phyloP scores from a whole-genome alignment of 1,284 basidiomycete species.

The Boletus mariae region DNA sequence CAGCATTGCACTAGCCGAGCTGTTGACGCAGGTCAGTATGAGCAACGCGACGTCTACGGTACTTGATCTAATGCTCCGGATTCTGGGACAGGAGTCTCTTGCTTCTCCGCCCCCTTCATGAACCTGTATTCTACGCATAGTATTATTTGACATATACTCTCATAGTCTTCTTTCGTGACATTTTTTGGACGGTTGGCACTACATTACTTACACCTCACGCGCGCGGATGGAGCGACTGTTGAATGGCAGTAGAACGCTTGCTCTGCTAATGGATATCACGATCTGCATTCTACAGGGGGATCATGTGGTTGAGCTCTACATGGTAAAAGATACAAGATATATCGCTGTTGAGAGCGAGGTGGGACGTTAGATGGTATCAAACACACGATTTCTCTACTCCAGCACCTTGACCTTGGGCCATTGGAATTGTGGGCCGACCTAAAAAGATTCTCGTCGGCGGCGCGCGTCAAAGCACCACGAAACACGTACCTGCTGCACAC shows the following conservation, averaged over 20 bases:
- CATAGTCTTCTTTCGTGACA: conserved; percentile 12
- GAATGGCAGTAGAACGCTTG: conserved; percentile 19
- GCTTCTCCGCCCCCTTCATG: conserved; percentile 56
- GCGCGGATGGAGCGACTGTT: conserved; percentile 14
- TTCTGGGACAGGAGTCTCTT: conserved; percentile 50
- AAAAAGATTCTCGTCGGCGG: background rate
- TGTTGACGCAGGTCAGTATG: conserved; percentile 55
- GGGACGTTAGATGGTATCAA: conserved; percentile 8
- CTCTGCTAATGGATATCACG: conserved; percentile 22
- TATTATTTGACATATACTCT: conserved; percentile 18
- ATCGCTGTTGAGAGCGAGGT: conserved; percentile 44
- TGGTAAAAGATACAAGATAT: conserved; percentile 29
- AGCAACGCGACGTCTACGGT: conserved; percentile 10
- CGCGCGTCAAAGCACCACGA: background rate
- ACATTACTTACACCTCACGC: conserved; percentile 24
- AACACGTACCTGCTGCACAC: conserved; percentile 73
- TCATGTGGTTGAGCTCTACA: conserved; percentile 18
- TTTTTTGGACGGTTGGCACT: conserved; percentile 15
- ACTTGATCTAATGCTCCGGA: conserved; percentile 32
- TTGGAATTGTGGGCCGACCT: conserved; percentile 76
- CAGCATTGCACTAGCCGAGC: conserved; percentile 42
- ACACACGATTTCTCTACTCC: conserved; percentile 31
- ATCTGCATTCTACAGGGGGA: conserved; percentile 4
- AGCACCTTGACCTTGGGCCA: conserved; percentile 75
- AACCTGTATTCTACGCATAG: conserved; percentile 27